Conservation (phyloP, 2,329 filamentous ascomycete genomes). For the Aspergillus niger region DNA sequence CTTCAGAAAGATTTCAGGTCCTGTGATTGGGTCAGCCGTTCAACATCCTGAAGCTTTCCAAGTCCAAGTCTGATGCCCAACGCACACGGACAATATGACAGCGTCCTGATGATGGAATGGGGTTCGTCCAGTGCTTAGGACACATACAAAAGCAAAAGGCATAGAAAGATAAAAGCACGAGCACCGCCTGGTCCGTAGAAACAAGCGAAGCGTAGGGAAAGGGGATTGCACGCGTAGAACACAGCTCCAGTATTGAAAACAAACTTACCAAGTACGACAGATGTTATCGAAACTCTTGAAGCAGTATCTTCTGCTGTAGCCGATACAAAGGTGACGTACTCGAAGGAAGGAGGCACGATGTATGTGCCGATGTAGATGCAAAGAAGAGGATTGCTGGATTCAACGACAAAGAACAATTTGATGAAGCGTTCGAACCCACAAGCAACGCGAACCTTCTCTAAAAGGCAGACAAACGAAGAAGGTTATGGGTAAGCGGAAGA, state of each 20-base stretch:
- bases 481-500: background rate
- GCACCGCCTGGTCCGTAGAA: background rate
- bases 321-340: background rate
- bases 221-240: too few species aligned
- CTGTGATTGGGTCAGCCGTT: constrained; percentile 6
- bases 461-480: background rate
- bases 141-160: background rate
- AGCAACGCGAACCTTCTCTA: background rate
- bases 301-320: background rate
- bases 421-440: background rate
- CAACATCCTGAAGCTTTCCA: background rate
- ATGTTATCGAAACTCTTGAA: background rate
- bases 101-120: background rate
- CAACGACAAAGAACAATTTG: background rate
- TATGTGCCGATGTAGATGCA: background rate
- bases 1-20: background rate
- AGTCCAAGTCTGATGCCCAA: constrained; percentile 2
- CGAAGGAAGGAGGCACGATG: background rate
- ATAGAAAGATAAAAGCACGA: background rate
- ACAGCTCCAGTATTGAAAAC: background rate
- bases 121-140: background rate
- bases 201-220: background rate
- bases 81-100: background rate
- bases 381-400: background rate
- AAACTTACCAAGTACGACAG: background rate